Base-by-base conservation (phyloP, 2,329 filamentous ascomycete genomes). In the Magnaporthiopsis rhizophila region DNA sequence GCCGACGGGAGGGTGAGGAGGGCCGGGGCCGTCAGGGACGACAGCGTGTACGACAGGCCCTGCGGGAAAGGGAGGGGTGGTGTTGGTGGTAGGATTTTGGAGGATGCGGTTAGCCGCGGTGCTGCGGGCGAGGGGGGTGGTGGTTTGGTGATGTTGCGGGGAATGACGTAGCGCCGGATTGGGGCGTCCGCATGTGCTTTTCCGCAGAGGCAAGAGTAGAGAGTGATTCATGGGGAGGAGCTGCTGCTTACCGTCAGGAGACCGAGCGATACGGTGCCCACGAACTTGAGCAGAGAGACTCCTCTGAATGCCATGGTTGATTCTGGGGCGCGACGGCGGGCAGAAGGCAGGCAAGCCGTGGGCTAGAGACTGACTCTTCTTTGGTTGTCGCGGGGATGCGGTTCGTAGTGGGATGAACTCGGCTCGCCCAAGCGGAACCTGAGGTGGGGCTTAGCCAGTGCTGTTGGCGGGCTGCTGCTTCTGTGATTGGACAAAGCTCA, bases 21-120 rank as follows among this genome's bases (percentile, higher is more conserved):
- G 7, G 90, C 84, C 24, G 94, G 93, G 66, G 96, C 85, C 32
- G 91, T 87, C 68, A 96, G 80, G 66, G 86, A 85, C 28, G 89
- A 89, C 70, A 95, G 85, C 61, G 92, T 89, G 79, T 94, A 96
- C 62, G 93, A 96, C 66, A 95, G 84, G 76, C 94, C 94, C 94
- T 97, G 3, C 30, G 30, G 4, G 28, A 30, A 30, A 30, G 71
- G 3, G 59, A 61, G 34, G 26, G 24, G 59, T 26, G 7, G 26
- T 21, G 13, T 24, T 45, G 59, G 15, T 60, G 59, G 32, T 26
- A 26, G 26, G 26, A 24, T 28, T 13, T 30, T 3, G 30, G 34
- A 12, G 18, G 8, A 38, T 15, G 36, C 13, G 26, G 59, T 36
- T 18, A 45, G 59, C 36, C 36, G 34, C 24, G 26, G 26, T 61